Conservation (phyloP, 1,284 basidiomycete genomes). For the Boletus semigastroideus region DNA sequence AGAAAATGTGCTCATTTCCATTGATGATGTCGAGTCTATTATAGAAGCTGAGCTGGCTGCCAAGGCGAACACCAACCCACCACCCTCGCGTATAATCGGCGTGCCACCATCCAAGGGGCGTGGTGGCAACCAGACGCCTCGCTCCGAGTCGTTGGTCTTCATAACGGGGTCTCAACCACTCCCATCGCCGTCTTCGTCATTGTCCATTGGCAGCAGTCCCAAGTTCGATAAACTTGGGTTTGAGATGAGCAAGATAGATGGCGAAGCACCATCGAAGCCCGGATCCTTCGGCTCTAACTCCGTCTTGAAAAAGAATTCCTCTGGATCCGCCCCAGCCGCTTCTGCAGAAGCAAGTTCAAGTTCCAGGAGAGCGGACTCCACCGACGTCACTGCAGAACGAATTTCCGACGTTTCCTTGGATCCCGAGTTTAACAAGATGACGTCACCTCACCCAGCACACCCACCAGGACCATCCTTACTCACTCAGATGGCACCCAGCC, state of each 20-base stretch:
- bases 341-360: constrained; percentile 18
- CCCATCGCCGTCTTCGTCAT: constrained; percentile 74
- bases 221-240: constrained; percentile 93
- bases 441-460: constrained; percentile 37
- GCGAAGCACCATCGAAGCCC: constrained; percentile 28
- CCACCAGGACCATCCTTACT: constrained; percentile 75
- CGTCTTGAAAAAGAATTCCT: constrained; percentile 19
- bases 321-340: constrained; percentile 18
- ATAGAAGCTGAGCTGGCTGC: constrained; percentile 83
- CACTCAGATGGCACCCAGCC: constrained; percentile 68
- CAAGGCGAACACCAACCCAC: constrained; percentile 45
- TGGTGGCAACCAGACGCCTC: constrained; percentile 96
- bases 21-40: constrained; percentile 95
- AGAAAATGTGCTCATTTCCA: constrained; percentile 96
- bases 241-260: constrained; percentile 83
- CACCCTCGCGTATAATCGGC: constrained; percentile 84
- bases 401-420: constrained; percentile 69
- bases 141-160: constrained; percentile 84
- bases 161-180: constrained; percentile 95
- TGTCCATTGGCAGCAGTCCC: constrained; percentile 69
- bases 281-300: constrained; percentile 27
- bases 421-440: constrained; percentile 55
- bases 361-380: constrained; percentile 38
- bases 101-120: constrained; percentile 94
- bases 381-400: constrained; percentile 54